Percentiles rank a stretch among this genome's conserved stretches.
These are phyloP conservation scores for Puccinia novopanici DNA, from an alignment of 1,284 basidiomycete species.

Conservation along the genomic window DNA sequence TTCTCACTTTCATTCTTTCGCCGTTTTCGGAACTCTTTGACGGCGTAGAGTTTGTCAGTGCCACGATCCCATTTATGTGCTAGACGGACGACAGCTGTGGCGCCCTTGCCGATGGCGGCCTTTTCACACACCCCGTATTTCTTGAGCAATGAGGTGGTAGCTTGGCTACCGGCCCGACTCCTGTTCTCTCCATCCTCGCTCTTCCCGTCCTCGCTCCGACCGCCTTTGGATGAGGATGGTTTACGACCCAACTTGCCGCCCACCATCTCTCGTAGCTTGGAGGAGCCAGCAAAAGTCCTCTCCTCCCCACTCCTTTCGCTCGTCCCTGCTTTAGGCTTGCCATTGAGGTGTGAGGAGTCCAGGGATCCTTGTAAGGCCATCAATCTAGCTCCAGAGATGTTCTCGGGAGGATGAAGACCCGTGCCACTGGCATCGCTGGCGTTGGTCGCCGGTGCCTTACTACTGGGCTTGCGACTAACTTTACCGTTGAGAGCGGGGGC, in stretches of 20 bases:
- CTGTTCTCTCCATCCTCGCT: conserved; percentile 52
- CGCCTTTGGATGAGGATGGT: conserved; percentile 53
- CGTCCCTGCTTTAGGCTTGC: background rate
- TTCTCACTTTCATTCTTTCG: conserved; percentile 98
- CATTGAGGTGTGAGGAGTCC: background rate
- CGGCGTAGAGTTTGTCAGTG: conserved; percentile 97
- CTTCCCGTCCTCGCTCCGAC: conserved; percentile 54
- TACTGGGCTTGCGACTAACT: conserved; percentile 19
- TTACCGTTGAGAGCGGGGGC: background rate
- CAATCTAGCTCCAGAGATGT: conserved; percentile 10
- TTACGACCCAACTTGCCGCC: conserved; percentile 53
- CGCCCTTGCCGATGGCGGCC: conserved; percentile 94
- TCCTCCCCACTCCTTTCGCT: conserved; percentile 49
- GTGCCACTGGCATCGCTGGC: background rate
- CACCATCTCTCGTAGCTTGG: conserved; percentile 51
- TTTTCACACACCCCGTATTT: conserved; percentile 98
- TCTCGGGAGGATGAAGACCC: conserved; percentile 12
- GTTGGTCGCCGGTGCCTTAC: background rate
- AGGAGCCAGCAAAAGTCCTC: conserved; percentile 28
- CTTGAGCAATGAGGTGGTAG: conserved; percentile 62
- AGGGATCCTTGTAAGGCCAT: conserved; percentile 24
- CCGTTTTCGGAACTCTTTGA: conserved; percentile 98
- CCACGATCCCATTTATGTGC: conserved; percentile 98
- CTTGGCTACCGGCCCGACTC: conserved; percentile 45
- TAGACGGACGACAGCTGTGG: conserved; percentile 90